Evolutionary conservation across 306 rosid genomes (phyloP).

Genomic region (Corylus americana): DNA sequence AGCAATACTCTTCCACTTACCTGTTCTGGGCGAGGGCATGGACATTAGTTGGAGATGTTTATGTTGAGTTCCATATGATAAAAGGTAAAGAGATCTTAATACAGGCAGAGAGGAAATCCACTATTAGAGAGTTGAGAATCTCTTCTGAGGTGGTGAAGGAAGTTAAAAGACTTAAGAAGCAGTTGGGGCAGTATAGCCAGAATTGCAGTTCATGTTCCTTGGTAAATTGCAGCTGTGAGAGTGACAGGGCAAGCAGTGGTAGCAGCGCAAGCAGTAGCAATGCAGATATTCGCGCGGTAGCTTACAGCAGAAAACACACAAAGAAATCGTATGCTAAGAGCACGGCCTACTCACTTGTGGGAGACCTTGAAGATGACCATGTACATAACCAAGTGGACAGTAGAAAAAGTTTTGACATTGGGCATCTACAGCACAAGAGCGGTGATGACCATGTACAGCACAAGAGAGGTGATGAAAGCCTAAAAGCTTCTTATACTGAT

Average conservation of each 20-base stretch:
- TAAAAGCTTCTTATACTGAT: constrained; percentile 18
- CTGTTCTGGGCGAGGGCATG: constrained; percentile 97
- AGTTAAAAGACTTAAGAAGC: constrained; percentile 93
- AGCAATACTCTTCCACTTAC: constrained; percentile 69
- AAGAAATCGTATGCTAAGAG: constrained; percentile 51
- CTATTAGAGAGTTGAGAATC: constrained; percentile 68
- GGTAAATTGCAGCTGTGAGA: constrained; percentile 95
- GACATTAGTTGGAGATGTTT: constrained; percentile 86
- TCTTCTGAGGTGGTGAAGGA: constrained; percentile 92
- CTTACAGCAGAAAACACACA: constrained; percentile 62
- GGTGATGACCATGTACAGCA: constrained; percentile 31
- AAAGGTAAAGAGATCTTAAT: constrained; percentile 50
- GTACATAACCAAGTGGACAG: constrained; percentile 34
- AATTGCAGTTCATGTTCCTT: constrained; percentile 84
- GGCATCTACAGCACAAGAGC: constrained; percentile 32
- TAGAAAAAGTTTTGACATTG: constrained; percentile 33
- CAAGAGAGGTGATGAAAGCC: constrained; percentile 27
- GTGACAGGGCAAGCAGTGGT: constrained; percentile 97
- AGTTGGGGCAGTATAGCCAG: constrained; percentile 64
- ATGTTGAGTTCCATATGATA: constrained; percentile 64
- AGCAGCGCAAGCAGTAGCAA: constrained; percentile 89
- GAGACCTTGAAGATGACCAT: constrained; percentile 44
- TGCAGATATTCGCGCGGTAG: constrained; percentile 34
- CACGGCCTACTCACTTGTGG: constrained; percentile 39
- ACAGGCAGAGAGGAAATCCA: constrained; percentile 51